Percentiles rank a stretch among this genome's conserved stretches.
Evolutionary conservation across 75 land plant genomes (phyloP).

Genomic region (Cryptomeria japonica): DNA sequence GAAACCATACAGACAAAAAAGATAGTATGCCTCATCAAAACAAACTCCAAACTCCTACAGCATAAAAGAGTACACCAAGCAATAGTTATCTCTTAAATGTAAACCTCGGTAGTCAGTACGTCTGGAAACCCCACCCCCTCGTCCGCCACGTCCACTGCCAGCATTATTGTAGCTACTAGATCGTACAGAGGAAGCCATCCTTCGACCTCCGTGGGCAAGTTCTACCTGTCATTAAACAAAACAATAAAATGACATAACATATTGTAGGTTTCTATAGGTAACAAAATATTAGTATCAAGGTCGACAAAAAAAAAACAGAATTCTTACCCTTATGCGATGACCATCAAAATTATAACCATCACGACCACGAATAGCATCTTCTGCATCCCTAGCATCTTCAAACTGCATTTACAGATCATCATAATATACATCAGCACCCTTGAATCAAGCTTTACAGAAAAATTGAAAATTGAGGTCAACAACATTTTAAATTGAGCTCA

Average conservation of each 20-base stretch:
- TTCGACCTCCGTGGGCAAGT: conserved; percentile 73
- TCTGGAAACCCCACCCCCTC: conserved; percentile 48
- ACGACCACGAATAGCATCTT: conserved; percentile 73
- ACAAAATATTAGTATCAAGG: not conserved
- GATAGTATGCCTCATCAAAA: not conserved
- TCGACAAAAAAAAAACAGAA: not conserved
- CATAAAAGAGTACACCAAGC: not conserved
- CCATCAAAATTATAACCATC: conserved; percentile 87
- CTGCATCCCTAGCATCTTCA: conserved; percentile 75
- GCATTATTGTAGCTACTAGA: conserved; percentile 40
- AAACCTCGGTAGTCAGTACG: conserved; percentile 87
- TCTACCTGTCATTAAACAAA: conserved; percentile 47
- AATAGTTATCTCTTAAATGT: not conserved
- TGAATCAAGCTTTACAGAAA: not conserved
- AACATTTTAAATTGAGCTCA: not conserved
- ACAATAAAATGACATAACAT: not conserved
- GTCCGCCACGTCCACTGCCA: conserved; percentile 53
- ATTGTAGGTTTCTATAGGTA: not conserved
- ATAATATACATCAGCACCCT: not conserved
- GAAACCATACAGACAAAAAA: not conserved
- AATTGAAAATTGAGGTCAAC: not conserved
- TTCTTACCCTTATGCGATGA: conserved; percentile 46
- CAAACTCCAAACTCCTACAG: not conserved
- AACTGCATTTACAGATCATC: conserved; percentile 38
- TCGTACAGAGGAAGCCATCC: conserved; percentile 48